Conservation (phyloP, 2,329 filamentous ascomycete species). For the Aspergillus pseudoglaucus region DNA sequence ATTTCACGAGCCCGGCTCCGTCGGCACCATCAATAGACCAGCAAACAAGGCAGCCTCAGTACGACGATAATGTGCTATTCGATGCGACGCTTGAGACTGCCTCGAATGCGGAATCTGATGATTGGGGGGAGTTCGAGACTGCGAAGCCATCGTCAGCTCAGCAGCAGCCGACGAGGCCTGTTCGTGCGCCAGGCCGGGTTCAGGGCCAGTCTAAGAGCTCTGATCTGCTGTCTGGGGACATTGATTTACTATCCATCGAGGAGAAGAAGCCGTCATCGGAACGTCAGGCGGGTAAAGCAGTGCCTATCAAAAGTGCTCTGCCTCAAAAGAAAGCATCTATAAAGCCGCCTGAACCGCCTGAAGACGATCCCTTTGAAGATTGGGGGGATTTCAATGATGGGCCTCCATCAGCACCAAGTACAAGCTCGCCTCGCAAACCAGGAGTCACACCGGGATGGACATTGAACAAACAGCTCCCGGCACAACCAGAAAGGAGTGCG, state of each 20-base stretch:
- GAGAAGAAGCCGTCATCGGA: slow-evolving; percentile 12
- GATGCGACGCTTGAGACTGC: slow-evolving; percentile 44
- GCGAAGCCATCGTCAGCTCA: slow-evolving; percentile 20
- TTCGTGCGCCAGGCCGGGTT: background rate
- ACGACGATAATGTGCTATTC: slow-evolving; percentile 53
- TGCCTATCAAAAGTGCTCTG: background rate
- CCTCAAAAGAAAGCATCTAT: slow-evolving; percentile 11
- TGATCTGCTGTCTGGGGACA: slow-evolving; percentile 4
- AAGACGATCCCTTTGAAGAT: slow-evolving; percentile 23
- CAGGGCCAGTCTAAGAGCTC: background rate
- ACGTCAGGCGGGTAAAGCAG: slow-evolving; percentile 1
- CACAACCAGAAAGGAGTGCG: background rate
- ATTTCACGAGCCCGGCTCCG: slow-evolving; percentile 6
- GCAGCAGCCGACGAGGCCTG: background rate
- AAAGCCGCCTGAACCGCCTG: slow-evolving; percentile 8
- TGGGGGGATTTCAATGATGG: slow-evolving; percentile 51
- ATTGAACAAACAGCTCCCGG: background rate
- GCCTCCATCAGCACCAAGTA: slow-evolving; percentile 5
- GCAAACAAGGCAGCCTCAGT: slow-evolving; percentile 4
- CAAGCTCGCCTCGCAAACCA: background rate
- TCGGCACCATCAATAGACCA: slow-evolving; percentile 1
- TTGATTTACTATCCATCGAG: slow-evolving; percentile 23
- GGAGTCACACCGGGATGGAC: background rate
- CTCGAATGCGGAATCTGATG: slow-evolving; percentile 29
- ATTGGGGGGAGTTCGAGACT: slow-evolving; percentile 43